Evolutionary conservation across 495 filamentous ascomycete genomes (phyloP).

Genomic region (Penicillium simplicissimum): DNA sequence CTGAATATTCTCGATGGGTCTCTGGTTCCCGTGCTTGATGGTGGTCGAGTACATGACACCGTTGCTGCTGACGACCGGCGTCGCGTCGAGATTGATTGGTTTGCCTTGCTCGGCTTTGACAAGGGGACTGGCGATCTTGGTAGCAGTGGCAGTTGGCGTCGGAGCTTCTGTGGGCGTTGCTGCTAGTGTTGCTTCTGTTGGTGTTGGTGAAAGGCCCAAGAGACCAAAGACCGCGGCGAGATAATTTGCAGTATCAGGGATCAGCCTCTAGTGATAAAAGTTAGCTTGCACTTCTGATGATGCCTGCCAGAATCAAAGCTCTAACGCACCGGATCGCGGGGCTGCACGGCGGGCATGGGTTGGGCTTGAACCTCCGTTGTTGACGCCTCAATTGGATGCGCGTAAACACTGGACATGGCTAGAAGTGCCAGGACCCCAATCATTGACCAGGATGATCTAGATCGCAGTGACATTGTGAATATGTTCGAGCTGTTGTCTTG

Average conservation of each 20-base stretch:
- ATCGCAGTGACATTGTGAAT: conserved; percentile 14
- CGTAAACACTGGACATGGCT: conserved; percentile 17
- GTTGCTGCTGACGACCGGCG: conserved; percentile 7
- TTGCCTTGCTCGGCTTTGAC: conserved; percentile 8
- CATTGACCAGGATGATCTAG: conserved; percentile 5
- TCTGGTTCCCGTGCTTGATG: conserved; percentile 14
- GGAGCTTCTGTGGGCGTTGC: not conserved
- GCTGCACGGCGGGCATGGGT: conserved; percentile 5
- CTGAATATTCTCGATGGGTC: conserved; percentile 24
- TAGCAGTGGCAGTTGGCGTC: not conserved
- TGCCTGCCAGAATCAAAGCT: not conserved
- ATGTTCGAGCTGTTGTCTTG: not conserved
- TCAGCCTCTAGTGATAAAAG: conserved; percentile 26
- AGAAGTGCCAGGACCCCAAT: conserved; percentile 10
- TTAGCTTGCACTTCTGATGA: not conserved
- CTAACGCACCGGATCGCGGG: conserved; percentile 24
- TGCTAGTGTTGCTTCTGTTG: not conserved
- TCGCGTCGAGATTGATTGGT: conserved; percentile 3
- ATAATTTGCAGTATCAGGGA: conserved; percentile 31
- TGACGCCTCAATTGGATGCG: conserved; percentile 16
- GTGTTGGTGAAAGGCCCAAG: conserved; percentile 21
- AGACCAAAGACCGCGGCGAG: conserved; percentile 24
- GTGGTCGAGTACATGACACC: conserved; percentile 13
- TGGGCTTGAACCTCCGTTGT: not conserved
- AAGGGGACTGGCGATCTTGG: not conserved